These are phyloP conservation scores for Cyberlindnera americana DNA, from an alignment of 805 yeast genomes.

Conservation along the genomic window DNA sequence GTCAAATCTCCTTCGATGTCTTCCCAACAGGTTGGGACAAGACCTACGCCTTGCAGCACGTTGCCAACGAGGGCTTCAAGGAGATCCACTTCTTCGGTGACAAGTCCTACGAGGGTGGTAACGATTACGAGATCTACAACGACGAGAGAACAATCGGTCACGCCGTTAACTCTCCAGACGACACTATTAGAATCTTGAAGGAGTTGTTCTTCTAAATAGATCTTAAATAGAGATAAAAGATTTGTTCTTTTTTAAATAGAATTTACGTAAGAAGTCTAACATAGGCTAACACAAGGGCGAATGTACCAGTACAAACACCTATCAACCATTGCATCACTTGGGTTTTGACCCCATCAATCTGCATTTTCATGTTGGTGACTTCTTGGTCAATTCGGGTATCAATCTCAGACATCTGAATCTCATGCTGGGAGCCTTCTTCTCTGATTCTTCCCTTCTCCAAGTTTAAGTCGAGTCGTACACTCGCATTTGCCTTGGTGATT, in stretches of 20 bases:
- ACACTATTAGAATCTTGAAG: slow-evolving; percentile 80
- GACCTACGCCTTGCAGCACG: slow-evolving; percentile 95
- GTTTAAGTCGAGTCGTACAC: slow-evolving; percentile 85
- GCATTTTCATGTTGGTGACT: slow-evolving; percentile 90
- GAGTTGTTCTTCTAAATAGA: slow-evolving; percentile 54
- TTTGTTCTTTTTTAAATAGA: no score
- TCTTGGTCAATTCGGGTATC: slow-evolving; percentile 95
- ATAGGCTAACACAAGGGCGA: slow-evolving; percentile 90
- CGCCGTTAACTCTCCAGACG: slow-evolving; percentile 84
- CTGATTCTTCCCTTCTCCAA: slow-evolving; percentile 93
- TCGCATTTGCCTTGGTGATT: slow-evolving; percentile 83
- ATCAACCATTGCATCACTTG: slow-evolving; percentile 98
- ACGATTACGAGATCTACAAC: slow-evolving; percentile 93
- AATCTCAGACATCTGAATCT: slow-evolving; percentile 89
- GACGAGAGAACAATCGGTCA: slow-evolving; percentile 96
- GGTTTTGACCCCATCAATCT: slow-evolving; percentile 90
- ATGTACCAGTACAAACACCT: slow-evolving; percentile 98
- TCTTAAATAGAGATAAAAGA: no score
- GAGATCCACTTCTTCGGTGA: slow-evolving; percentile 98
- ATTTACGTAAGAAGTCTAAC: slow-evolving; percentile 74
- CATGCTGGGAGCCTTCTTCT: slow-evolving; percentile 91
- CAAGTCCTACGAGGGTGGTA: slow-evolving; percentile 96
- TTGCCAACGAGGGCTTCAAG: slow-evolving; percentile 77
- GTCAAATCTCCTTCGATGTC: slow-evolving; percentile 98
- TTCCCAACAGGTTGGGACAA: slow-evolving; percentile 99